Percentiles rank a stretch among this genome's conserved stretches.
Evolutionary conservation across 2,329 filamentous ascomycete genomes (phyloP).

Genomic region (Stemphylium beticola): DNA sequence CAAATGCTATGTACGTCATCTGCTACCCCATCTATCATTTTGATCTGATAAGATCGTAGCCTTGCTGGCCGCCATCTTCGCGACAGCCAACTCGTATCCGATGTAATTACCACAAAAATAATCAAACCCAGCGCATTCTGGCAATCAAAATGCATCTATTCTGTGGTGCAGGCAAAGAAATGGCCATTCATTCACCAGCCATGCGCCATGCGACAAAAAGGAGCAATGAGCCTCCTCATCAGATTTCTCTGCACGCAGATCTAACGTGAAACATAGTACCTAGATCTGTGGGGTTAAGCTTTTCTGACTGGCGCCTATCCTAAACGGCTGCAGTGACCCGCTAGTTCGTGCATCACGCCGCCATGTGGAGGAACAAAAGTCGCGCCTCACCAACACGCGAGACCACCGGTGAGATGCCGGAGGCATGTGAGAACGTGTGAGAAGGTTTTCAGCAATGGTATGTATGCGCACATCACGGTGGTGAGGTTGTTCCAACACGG

Average conservation of each 20-base stretch:
- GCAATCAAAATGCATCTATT: no score
- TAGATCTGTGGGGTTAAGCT: slow-evolving; percentile 17
- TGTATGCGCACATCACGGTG: neutral
- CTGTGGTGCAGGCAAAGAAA: no score
- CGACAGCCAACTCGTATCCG: neutral
- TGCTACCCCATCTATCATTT: slow-evolving; percentile 13
- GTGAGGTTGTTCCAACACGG: neutral
- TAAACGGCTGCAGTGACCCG: slow-evolving; percentile 23
- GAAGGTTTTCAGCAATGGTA: neutral
- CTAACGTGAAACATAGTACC: slow-evolving; percentile 4
- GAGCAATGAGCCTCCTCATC: neutral
- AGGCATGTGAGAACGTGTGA: no score
- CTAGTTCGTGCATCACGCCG: slow-evolving; percentile 27
- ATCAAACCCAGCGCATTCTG: neutral
- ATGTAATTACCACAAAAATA: neutral
- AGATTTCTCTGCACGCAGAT: neutral
- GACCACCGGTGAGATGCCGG: neutral
- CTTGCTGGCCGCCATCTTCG: neutral
- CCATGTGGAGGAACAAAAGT: slow-evolving; percentile 13
- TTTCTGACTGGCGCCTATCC: slow-evolving; percentile 18
- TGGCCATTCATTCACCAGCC: neutral
- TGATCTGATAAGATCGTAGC: slow-evolving; percentile 32
- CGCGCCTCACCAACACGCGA: slow-evolving; percentile 1
- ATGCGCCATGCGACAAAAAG: neutral
- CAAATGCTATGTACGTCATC: slow-evolving; percentile 30